phyloP scores from a whole-genome alignment of 2,329 filamentous ascomycete genomes.

The Alternaria hordeiaustralica region DNA sequence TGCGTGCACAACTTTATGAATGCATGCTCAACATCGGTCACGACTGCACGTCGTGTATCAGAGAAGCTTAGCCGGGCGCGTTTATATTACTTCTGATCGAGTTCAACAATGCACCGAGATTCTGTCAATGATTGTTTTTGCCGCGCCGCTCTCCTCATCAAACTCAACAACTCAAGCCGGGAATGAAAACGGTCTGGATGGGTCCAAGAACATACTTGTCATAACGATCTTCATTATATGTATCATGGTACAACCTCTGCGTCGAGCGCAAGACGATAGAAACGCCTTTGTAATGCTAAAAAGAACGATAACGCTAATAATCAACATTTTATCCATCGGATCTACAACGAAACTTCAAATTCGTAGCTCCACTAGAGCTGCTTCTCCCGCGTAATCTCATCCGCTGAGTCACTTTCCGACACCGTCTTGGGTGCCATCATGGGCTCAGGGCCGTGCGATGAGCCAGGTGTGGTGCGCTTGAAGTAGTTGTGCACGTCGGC shows the following conservation, averaged over 20 bases:
- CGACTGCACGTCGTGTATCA: neutral
- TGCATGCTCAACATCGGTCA: neutral
- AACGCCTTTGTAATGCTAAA: constrained; percentile 3
- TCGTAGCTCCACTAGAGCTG: neutral
- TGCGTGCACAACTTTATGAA: neutral
- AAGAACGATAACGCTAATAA: constrained; percentile 1
- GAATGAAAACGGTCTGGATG: neutral
- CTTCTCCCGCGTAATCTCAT: constrained; percentile 16
- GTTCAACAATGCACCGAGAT: neutral
- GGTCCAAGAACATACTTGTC: neutral
- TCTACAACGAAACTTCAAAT: neutral
- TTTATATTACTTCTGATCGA: neutral
- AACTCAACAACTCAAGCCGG: neutral
- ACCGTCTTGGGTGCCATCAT: constrained; percentile 26
- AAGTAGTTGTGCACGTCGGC: constrained; percentile 46
- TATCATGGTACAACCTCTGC: neutral
- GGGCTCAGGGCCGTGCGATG: constrained; percentile 17
- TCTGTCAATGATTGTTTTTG: neutral
- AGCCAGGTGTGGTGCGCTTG: constrained; percentile 31
- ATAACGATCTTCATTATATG: neutral
- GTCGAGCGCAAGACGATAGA: neutral
- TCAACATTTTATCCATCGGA: neutral
- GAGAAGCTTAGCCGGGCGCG: neutral
- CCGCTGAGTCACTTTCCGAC: constrained; percentile 17
- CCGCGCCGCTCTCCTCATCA: neutral